Conservation (phyloP, 306 rosid species). For the Fagus sylvatica region DNA sequence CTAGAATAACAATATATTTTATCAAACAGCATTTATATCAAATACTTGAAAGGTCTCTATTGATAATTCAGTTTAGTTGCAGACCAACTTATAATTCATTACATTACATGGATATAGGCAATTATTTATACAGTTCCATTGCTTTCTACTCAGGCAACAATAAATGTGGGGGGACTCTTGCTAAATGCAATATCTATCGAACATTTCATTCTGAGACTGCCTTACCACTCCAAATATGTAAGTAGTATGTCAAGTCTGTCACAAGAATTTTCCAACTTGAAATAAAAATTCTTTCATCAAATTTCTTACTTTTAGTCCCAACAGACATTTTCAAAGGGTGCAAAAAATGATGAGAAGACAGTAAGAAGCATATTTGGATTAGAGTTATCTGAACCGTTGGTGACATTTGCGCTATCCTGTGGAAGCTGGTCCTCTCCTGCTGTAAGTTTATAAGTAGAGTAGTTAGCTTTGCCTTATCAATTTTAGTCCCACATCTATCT, state of each 20-base stretch:
- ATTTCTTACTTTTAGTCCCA: conserved; percentile 23
- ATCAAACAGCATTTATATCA: not conserved
- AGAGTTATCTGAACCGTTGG: conserved; percentile 94
- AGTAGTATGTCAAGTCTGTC: conserved; percentile 41
- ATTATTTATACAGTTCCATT: conserved; percentile 21
- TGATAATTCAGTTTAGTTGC: not conserved
- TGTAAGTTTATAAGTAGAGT: conserved; percentile 53
- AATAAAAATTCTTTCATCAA: conserved; percentile 17
- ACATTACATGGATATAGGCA: conserved; percentile 7
- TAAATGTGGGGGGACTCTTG: conserved; percentile 80
- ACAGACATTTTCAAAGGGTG: conserved; percentile 66
- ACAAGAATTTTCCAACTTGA: conserved; percentile 14
- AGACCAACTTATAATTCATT: not conserved
- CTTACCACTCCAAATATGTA: conserved; percentile 87
- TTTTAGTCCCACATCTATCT: not conserved
- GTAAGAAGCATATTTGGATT: conserved; percentile 69
- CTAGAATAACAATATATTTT: not conserved
- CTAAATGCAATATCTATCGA: conserved; percentile 80
- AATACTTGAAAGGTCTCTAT: not conserved
- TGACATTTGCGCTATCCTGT: conserved; percentile 91
- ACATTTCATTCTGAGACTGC: conserved; percentile 91
- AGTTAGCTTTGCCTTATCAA: not conserved
- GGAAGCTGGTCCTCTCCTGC: conserved; percentile 99
- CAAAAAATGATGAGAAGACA: conserved; percentile 63
- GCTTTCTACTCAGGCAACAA: conserved; percentile 60